Evolutionary conservation across 2,329 filamentous ascomycete genomes (phyloP).

Genomic region (Penicillium olsonii): DNA sequence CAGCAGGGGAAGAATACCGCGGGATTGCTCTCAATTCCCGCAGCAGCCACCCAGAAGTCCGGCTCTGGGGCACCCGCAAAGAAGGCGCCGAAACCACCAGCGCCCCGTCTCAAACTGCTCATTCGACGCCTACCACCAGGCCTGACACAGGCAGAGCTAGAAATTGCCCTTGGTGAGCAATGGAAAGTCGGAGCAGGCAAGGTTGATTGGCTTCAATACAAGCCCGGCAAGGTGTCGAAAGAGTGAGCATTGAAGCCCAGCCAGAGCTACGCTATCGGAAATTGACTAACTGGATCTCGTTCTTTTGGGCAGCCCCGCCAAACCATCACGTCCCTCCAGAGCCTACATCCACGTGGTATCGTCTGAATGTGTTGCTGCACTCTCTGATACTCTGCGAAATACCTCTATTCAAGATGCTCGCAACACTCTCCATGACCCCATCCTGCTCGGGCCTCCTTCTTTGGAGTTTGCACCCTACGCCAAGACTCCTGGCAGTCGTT

Average conservation of each 20-base stretch:
- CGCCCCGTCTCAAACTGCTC: constrained; percentile 77
- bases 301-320: constrained; percentile 64
- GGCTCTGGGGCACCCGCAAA: constrained; percentile 46
- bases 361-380: constrained; percentile 63
- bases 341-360: constrained; percentile 82
- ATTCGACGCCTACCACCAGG: constrained; percentile 83
- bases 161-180: constrained; percentile 69
- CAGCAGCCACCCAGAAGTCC: constrained; percentile 49
- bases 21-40: constrained; percentile 56
- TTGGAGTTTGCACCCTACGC: constrained; percentile 84
- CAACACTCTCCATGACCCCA: constrained; percentile 69
- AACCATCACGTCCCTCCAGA: constrained; percentile 76
- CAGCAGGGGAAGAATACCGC: constrained; percentile 45
- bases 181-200: constrained; percentile 82
- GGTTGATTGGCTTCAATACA: constrained; percentile 80
- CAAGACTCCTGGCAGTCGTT: constrained; percentile 73
- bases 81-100: constrained; percentile 46
- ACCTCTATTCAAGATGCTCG: constrained; percentile 79
- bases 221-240: constrained; percentile 74
- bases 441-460: constrained; percentile 74
- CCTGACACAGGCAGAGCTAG: constrained; percentile 77
- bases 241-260: constrained; percentile 59
- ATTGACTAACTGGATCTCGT: neutral
- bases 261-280: neutral
- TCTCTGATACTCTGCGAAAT: constrained; percentile 70